These are phyloP conservation scores for Millerozyma miso DNA, from an alignment of 805 yeast species.

Conservation along the genomic window DNA sequence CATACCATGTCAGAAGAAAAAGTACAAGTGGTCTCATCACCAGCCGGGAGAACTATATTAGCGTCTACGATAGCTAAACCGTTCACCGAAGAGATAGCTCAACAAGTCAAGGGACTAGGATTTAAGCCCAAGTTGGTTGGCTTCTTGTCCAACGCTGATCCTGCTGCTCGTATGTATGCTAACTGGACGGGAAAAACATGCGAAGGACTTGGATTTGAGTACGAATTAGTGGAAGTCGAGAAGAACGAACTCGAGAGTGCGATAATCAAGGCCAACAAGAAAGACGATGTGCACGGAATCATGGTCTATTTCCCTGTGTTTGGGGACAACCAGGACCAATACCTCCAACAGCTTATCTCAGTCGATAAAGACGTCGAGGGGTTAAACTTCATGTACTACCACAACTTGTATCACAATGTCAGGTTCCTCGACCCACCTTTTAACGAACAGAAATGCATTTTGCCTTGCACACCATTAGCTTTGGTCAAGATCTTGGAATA, in stretches of 20 bases:
- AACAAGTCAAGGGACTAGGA: constrained; percentile 48
- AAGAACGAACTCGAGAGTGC: constrained; percentile 84
- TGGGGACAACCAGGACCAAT: constrained; percentile 92
- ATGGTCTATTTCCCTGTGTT: constrained; percentile 98
- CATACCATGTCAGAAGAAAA: not conserved
- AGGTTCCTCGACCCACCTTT: constrained; percentile 74
- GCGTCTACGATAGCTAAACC: constrained; percentile 87
- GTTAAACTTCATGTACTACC: constrained; percentile 82
- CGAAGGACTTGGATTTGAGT: constrained; percentile 78
- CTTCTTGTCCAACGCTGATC: constrained; percentile 85
- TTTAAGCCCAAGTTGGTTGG: constrained; percentile 81
- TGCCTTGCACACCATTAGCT: constrained; percentile 97
- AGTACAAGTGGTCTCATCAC: constrained; percentile 13
- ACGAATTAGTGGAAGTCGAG: constrained; percentile 67
- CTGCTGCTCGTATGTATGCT: constrained; percentile 94
- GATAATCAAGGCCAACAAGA: constrained; percentile 76
- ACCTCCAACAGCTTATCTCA: constrained; percentile 89
- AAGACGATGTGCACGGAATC: constrained; percentile 77
- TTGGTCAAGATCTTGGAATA: constrained; percentile 89
- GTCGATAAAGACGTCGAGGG: constrained; percentile 96
- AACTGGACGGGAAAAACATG: constrained; percentile 93
- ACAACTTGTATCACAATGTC: constrained; percentile 90
- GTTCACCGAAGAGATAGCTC: constrained; percentile 66
- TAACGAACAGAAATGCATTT: constrained; percentile 68
- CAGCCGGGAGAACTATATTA: constrained; percentile 75